Base-by-base conservation (phyloP, 345 rosid genomes). In the Angophora floribunda region DNA sequence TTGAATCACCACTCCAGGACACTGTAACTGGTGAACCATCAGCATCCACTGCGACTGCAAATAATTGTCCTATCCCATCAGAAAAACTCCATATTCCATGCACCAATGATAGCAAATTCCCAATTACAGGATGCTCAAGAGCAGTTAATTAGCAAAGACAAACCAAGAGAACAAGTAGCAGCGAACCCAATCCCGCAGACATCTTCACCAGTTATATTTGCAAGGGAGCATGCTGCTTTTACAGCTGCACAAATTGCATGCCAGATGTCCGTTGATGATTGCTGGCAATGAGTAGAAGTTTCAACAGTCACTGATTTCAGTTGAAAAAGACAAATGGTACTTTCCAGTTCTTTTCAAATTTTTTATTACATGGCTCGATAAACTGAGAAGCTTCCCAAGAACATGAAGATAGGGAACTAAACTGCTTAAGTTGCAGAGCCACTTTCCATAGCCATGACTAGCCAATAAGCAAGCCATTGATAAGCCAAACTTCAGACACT, bases 251-350 rank as follows among this genome's bases (percentile, higher is more conserved):
- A 97, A 86, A 94, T 92, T 13, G 99, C 97, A 89, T 95, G 98
- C 99, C 99, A 98, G 87, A 98, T 98, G 90, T 97, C 98, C 2
- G 99, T 98, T 6, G 99, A 98, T n/a, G 99, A 97, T 97, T 97
- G 99, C 98, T 97, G 96, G 85, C 87, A 70, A 84, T 67, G 36
- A 59, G 82, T 10, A 75, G 82, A 75, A 75, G 49, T 75, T 75
- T 41, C 82, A 41, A 75, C 49, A 19, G 67, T 86, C 26, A 45
- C 50, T 57, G 47, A 57, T 36, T 51, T 52, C 87, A 30, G 9
- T 85, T 24, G 0, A 51, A 6, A 85, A 50, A 14, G 9, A 85
- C 24, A 85, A 50, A 51, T 15, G 6, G 36, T n/a, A 15, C 26
- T 67, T 32, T 67, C 7, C 79, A 44, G 0, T 16, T 67, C 79